Percentiles rank a stretch among this genome's conserved stretches.
These are phyloP conservation scores for Saccharum hybrid DNA, from an alignment of 202 grass and related monocot species.

Conservation along the genomic window DNA sequence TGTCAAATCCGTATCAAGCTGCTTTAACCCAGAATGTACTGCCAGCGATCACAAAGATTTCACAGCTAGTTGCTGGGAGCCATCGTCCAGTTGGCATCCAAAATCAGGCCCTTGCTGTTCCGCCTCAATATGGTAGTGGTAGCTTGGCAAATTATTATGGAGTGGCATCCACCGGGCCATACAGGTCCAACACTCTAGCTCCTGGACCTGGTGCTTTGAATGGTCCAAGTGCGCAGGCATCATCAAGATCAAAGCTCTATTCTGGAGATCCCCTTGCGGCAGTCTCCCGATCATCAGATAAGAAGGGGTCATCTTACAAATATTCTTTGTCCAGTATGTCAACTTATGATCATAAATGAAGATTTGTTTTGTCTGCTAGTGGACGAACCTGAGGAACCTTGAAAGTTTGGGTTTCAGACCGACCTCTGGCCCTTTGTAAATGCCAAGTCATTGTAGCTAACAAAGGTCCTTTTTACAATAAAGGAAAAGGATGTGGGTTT, in stretches of 20 bases:
- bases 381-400: not conserved
- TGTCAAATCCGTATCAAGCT: slow-evolving; percentile 30
- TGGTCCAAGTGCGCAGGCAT: slow-evolving; percentile 17
- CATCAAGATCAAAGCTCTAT: slow-evolving; percentile 46
- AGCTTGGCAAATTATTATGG: slow-evolving; percentile 37
- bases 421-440: slow-evolving; percentile 18
- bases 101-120: slow-evolving; percentile 34
- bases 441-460: slow-evolving; percentile 12
- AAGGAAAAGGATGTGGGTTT: not conserved
- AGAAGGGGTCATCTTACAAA: slow-evolving; percentile 57
- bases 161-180: slow-evolving; percentile 1
- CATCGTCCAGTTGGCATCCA: slow-evolving; percentile 32
- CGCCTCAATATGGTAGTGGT: slow-evolving; percentile 9
- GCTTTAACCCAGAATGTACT: slow-evolving; percentile 36
- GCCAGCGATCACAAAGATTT: not conserved
- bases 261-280: slow-evolving; percentile 43
- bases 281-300: slow-evolving; percentile 43
- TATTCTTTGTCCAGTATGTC: slow-evolving; percentile 65
- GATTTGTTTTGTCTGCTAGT: not conserved
- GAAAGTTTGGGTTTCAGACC: not conserved
- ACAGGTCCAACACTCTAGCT: not conserved
- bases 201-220: slow-evolving; percentile 34
- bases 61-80: slow-evolving; percentile 28
- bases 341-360: slow-evolving; percentile 48
- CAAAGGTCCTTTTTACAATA: not conserved